phyloP scores from a whole-genome alignment of 2,329 filamentous ascomycete species.

The Colletotrichum ledebouriae region DNA sequence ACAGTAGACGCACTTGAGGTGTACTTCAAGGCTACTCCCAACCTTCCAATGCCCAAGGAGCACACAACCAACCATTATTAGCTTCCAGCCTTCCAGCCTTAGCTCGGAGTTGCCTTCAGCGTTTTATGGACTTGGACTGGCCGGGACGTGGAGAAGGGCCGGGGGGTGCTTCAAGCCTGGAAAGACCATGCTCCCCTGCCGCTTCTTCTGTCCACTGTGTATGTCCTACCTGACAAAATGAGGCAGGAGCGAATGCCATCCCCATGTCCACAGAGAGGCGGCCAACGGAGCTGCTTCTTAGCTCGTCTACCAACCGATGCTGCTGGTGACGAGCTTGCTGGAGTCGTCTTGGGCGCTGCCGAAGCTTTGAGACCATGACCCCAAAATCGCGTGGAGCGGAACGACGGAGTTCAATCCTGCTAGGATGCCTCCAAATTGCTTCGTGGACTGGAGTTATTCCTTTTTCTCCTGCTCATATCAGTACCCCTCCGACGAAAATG shows the following conservation, averaged over 20 bases:
- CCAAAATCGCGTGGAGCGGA: conserved; percentile 22
- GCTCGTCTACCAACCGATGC: conserved; percentile 7
- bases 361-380: background rate
- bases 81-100: background rate
- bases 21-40: conserved; percentile 11
- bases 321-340: conserved; percentile 3
- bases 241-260: conserved; percentile 6
- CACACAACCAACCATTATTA: conserved; percentile 17
- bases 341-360: conserved; percentile 1
- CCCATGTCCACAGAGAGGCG: conserved; percentile 11
- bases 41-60: conserved; percentile 12
- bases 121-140: conserved; percentile 22
- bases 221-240: conserved; percentile 3
- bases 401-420: conserved; percentile 4
- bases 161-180: conserved; percentile 9
- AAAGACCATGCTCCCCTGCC: conserved; percentile 2
- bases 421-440: conserved; percentile 22
- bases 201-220: background rate
- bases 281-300: conserved; percentile 19
- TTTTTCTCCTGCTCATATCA: conserved; percentile 25
- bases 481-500: background rate
- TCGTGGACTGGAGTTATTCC: conserved; percentile 14
- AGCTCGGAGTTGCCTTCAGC: background rate
- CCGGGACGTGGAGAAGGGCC: conserved; percentile 1
- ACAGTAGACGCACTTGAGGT: conserved; percentile 8